These are phyloP conservation scores for Vitis amurensis DNA, from an alignment of 164 flowering plant species.

Conservation along the genomic window DNA sequence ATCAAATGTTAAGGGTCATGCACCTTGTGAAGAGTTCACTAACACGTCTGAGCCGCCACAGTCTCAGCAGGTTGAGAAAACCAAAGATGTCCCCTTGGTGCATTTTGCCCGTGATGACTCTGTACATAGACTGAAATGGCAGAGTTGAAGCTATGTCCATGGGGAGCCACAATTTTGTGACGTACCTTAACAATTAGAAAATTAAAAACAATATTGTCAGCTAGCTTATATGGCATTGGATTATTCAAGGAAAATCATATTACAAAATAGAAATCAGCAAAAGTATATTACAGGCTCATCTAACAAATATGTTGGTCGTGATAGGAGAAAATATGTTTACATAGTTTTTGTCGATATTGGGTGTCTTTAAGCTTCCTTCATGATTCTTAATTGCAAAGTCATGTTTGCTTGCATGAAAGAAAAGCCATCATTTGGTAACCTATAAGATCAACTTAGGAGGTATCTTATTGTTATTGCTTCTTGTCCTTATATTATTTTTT, in stretches of 20 bases:
- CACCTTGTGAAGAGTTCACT: constrained; percentile 70
- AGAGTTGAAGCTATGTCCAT: constrained; percentile 85
- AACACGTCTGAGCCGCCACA: constrained; percentile 84
- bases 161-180: constrained; percentile 44
- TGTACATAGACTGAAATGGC: constrained; percentile 57
- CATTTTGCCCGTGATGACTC: constrained; percentile 39
- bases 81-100: constrained; percentile 42
- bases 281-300: too few species aligned
- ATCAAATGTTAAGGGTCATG: neutral
- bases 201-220: neutral
- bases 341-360: too few species aligned
- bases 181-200: constrained; percentile 44
- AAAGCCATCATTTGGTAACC: too few species aligned
- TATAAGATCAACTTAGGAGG: too few species aligned
- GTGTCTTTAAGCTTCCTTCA: too few species aligned
- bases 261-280: neutral
- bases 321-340: too few species aligned
- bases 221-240: neutral
- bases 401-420: too few species aligned
- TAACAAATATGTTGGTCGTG: too few species aligned
- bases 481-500: too few species aligned
- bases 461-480: too few species aligned
- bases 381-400: too few species aligned
- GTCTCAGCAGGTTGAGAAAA: constrained; percentile 76
- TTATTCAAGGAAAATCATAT: neutral